Evolutionary conservation across 208 protist species (phyloP), one percentile per base, ranked within the genome.

Genomic region (Crithidia acanthocephali): DNA sequence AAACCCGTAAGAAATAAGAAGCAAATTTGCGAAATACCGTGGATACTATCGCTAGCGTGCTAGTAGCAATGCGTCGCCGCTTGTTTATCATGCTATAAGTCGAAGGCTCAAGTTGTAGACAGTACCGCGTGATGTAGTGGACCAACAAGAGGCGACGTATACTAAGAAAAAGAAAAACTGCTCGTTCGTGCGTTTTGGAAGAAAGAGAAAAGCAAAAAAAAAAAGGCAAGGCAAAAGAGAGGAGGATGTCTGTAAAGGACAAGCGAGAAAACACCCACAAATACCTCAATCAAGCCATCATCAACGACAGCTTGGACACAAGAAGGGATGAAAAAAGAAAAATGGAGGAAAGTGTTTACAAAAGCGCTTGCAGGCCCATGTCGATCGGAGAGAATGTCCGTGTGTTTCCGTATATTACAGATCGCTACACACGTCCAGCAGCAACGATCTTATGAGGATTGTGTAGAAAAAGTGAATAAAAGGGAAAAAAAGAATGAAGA

Each of bases 181-280:
- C 37, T 45, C 25, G 23, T 50, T 10, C 57, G 37, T 4, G 32
- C 18, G 33, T 15, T 6, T 42, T 15, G 20, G 8, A 13, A 58
- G 53, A 40, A 6, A 42, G 53, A 40, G 40, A 40, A 15, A 58
- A 42, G 5, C 37, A 53, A 52, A 52, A 64, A 52, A 18, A 33
- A 40, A 2, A 33, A 64, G 42, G 22, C 4, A 72, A 72, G 53
- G 40, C 45, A 66, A 57, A 64, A 67, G 51, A 57, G 62, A n/a
- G n/a, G n/a, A n/a, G n/a, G n/a, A n/a, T n/a, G n/a, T 2, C 42
- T 51, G 10, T 30, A 58, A 72, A 51, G 22, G 47, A 5, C n/a
- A 27, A 58, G 2, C 53, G 18, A 40, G 20, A 22, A 35, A 53
- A 40, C 23, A 32, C 52, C 27, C 8, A n/a, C 8, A 13, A 37